Evolutionary conservation across 1,284 basidiomycete species (phyloP), one percentile per base, ranked within the genome.

Genomic region (Cerrena zonata): DNA sequence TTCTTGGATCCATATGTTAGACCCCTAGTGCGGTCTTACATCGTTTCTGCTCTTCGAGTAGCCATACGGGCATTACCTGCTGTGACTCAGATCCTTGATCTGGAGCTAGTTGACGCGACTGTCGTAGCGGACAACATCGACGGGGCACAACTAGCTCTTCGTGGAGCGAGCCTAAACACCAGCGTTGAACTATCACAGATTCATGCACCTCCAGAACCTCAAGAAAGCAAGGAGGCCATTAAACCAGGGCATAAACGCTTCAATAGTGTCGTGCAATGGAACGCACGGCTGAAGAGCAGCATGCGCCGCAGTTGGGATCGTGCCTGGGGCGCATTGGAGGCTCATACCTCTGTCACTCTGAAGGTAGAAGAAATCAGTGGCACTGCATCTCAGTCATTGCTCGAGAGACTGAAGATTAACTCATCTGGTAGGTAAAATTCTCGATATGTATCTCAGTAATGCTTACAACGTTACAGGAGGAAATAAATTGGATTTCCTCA

Each of bases 251-350:
- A 68, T 46, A 67, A 51, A 51, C 54, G 48, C 48, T 72, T 65
- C 61, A 53, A 65, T 53, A 75, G 79, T 55, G 74, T 84, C 64
- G 73, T 76, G 1, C 76, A 78, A 15, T 84, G 80, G 81, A 81
- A 77, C 58, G 75, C 73, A 19, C 75, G 82, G 37, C 64, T 88
- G 48, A 72, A 73, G 41, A 75, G 73, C 47, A 82, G 84, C 56
- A 69, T 86, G 45, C 73, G 69, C 13, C 71, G 84, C 51, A 80
- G 84, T 37, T 77, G 85, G 73, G 80, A 85, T 51, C 73, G 79
- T 46, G 85, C 84, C 24, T 78, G 84, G 71, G 84, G 82, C 21
- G 74, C 73, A 45, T 81, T 78, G 39, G 75, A 75, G 51, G 84
- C 80, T 23, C 72, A 71, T 18, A 75, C 76, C 1, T 72, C 72